Evolutionary conservation across 306 rosid genomes (phyloP).

Genomic region (Hippophae rhamnoides): DNA sequence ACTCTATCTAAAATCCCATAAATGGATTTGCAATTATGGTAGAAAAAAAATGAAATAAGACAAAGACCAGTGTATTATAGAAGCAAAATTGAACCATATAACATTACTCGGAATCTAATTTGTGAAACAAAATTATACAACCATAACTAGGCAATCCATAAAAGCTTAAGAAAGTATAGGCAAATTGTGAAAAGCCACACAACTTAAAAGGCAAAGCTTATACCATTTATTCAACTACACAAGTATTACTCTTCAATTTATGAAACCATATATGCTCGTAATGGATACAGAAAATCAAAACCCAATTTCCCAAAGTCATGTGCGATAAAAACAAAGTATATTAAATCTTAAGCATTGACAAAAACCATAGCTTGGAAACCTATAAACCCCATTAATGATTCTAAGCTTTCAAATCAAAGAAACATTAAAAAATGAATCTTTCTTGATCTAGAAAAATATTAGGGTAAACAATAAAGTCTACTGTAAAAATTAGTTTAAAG

Average conservation of each 20-base stretch:
- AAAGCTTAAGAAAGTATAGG: neutral
- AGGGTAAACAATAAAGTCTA: no score
- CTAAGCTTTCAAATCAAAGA: constrained; percentile 27
- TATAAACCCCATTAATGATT: constrained; percentile 24
- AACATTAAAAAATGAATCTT: constrained; percentile 14
- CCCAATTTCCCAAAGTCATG: constrained; percentile 6
- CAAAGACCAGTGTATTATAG: neutral
- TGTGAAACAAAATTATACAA: no score
- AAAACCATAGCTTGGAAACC: constrained; percentile 28
- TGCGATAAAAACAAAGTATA: constrained; percentile 11
- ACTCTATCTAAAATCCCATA: constrained; percentile 58
- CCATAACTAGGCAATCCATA: no score
- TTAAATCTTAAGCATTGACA: constrained; percentile 28
- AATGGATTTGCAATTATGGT: constrained; percentile 38
- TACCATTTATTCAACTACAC: no score
- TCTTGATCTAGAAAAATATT: constrained; percentile 23
- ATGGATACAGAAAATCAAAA: neutral
- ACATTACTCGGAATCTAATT: constrained; percentile 1
- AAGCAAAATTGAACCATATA: constrained; percentile 7
- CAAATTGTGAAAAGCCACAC: no score
- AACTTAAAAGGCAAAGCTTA: no score
- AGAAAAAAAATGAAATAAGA: constrained; percentile 7
- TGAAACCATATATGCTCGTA: no score
- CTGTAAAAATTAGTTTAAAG: no score
- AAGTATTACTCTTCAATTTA: no score